These are phyloP conservation scores for Serendipita sp. DNA, from an alignment of 1,284 basidiomycete genomes.

Conservation along the genomic window DNA sequence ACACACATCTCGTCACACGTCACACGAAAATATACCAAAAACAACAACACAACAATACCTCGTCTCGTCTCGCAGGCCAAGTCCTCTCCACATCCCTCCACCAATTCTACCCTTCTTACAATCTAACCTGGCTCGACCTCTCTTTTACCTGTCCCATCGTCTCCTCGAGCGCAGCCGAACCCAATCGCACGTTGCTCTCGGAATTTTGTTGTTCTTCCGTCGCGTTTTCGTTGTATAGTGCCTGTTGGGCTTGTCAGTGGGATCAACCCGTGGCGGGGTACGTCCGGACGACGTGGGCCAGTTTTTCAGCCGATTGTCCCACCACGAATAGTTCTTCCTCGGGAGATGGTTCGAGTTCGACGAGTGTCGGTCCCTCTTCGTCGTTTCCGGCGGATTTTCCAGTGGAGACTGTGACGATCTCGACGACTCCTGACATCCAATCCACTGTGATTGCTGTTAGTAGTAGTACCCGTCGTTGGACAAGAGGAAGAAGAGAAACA, in stretches of 20 bases:
- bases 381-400: background rate
- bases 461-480: background rate
- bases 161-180: background rate
- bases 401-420: too few species aligned
- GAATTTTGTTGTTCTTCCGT: conserved; percentile 1
- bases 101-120: background rate
- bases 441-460: background rate
- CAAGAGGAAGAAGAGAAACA: too few species aligned
- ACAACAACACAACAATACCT: too few species aligned
- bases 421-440: too few species aligned
- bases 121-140: background rate
- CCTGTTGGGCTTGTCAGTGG: conserved; percentile 3
- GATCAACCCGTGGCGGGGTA: background rate
- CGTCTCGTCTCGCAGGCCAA: background rate
- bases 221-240: background rate
- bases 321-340: too few species aligned
- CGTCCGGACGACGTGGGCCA: background rate
- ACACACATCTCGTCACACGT: background rate
- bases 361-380: background rate
- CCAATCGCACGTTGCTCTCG: background rate
- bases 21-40: background rate
- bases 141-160: background rate
- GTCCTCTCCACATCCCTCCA: background rate
- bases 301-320: background rate
- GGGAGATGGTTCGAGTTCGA: too few species aligned